Conservation (phyloP, 208 protist species). For the Trypanosoma vivax region DNA sequence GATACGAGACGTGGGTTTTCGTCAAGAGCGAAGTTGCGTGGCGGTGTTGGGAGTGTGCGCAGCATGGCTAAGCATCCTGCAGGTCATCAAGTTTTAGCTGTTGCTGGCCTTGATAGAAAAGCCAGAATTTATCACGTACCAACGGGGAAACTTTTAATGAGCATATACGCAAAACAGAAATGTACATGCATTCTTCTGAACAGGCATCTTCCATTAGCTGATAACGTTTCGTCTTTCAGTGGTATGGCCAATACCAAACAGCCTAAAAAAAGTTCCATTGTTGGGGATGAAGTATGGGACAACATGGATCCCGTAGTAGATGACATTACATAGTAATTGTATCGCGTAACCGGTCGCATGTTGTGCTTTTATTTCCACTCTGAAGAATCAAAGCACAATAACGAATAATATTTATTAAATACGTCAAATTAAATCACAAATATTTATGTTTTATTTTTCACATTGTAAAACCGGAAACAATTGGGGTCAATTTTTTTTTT, state of each 20-base stretch:
- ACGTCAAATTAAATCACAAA: too few species aligned
- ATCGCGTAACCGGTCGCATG: too few species aligned
- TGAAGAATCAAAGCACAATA: too few species aligned
- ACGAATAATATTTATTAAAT: too few species aligned
- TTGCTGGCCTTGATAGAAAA: conserved; percentile 71
- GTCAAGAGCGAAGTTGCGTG: conserved; percentile 69
- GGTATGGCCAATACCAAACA: conserved; percentile 61
- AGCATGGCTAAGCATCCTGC: conserved; percentile 79
- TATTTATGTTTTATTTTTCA: conserved; percentile 6
- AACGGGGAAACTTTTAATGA: conserved; percentile 66
- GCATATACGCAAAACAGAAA: conserved; percentile 72
- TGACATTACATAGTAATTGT: conserved; percentile 31
- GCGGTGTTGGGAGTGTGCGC: conserved; percentile 77
- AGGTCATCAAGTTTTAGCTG: conserved; percentile 70
- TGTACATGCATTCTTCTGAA: conserved; percentile 60
- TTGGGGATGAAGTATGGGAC: conserved; percentile 80
- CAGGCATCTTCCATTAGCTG: conserved; percentile 45
- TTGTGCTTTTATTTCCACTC: too few species aligned
- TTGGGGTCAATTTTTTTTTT: neutral
- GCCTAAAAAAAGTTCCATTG: conserved; percentile 38
- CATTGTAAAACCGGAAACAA: too few species aligned
- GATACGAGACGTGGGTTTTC: conserved; percentile 79
- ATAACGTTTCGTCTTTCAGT: conserved; percentile 58
- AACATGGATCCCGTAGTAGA: conserved; percentile 83
- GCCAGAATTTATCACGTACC: conserved; percentile 78